These are phyloP conservation scores for Aspergillus hiratsukae DNA, from an alignment of 2,329 filamentous ascomycete genomes.

Conservation along the genomic window DNA sequence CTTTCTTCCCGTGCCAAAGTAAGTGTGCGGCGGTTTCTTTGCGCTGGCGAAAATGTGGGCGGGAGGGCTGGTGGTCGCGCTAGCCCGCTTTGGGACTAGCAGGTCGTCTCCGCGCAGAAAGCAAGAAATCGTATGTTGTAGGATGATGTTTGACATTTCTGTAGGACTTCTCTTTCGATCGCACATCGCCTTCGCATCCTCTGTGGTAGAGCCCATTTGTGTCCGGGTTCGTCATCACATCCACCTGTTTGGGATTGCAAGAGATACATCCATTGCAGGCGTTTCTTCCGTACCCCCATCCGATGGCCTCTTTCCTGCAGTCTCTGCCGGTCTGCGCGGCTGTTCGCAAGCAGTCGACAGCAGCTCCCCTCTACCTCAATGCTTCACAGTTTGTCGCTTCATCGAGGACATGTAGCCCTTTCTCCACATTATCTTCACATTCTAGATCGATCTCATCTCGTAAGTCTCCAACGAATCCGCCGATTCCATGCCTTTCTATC, in stretches of 20 bases:
- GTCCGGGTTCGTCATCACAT: background rate
- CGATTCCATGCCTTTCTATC: constrained; percentile 2
- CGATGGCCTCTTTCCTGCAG: constrained; percentile 30
- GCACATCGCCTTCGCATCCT: constrained; percentile 1
- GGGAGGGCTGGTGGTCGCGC: constrained; percentile 27
- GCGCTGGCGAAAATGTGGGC: constrained; percentile 29
- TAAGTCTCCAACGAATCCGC: constrained; percentile 22
- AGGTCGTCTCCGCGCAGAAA: constrained; percentile 20
- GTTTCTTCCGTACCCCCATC: constrained; percentile 2
- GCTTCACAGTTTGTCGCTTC: constrained; percentile 24
- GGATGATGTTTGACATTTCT: constrained; percentile 5
- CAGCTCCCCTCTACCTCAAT: constrained; percentile 25
- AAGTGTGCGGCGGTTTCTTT: constrained; percentile 24
- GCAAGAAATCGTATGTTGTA: constrained; percentile 18
- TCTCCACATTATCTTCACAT: constrained; percentile 26
- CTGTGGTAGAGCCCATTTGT: background rate
- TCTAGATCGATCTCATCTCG: constrained; percentile 24
- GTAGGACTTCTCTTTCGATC: constrained; percentile 4
- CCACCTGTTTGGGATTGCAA: constrained; percentile 6
- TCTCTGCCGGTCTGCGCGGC: constrained; percentile 29
- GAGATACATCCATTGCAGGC: constrained; percentile 4
- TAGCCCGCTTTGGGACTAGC: constrained; percentile 27
- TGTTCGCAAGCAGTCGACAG: constrained; percentile 32
- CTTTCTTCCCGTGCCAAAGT: background rate
- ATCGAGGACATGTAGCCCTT: constrained; percentile 25